These are phyloP conservation scores for Solanum sparsipilum DNA, from an alignment of 257 asterid genomes.

Conservation along the genomic window DNA sequence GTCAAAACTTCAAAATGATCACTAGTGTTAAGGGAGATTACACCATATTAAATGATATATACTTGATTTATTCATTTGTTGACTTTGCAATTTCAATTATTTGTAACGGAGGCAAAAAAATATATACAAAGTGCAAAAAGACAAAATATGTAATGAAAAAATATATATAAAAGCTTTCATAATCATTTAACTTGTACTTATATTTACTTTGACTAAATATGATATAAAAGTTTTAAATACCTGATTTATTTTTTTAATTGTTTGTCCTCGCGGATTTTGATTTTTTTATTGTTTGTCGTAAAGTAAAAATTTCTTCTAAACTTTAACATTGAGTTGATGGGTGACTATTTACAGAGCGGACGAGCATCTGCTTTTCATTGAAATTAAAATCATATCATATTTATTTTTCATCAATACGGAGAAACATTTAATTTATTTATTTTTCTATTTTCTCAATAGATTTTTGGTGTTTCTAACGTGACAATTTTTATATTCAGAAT, in stretches of 20 bases:
- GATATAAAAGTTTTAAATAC: neutral
- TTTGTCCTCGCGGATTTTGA: neutral
- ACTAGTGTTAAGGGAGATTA: neutral
- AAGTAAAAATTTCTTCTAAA: neutral
- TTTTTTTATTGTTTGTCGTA: too few relatives aligned
- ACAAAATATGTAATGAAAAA: neutral
- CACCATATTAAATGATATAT: neutral
- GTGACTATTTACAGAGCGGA: neutral
- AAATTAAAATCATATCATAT: neutral
- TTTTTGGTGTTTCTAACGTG: neutral
- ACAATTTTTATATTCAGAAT: rapidly evolving
- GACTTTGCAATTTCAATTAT: neutral
- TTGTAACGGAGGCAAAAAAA: too few relatives aligned
- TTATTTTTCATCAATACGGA: neutral
- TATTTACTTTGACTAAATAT: neutral
- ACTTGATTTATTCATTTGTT: neutral
- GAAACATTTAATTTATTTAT: neutral
- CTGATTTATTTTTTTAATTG: neutral
- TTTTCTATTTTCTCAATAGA: too few relatives aligned
- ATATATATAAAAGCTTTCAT: neutral
- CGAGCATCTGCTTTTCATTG: neutral
- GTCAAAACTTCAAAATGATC: neutral
- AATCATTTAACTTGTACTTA: neutral
- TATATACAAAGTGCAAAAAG: too few relatives aligned
- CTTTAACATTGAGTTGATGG: neutral